Percentiles rank a stretch among this genome's conserved stretches.
Conservation (phyloP, 805 yeast species). For the Nematodospora valgi region DNA sequence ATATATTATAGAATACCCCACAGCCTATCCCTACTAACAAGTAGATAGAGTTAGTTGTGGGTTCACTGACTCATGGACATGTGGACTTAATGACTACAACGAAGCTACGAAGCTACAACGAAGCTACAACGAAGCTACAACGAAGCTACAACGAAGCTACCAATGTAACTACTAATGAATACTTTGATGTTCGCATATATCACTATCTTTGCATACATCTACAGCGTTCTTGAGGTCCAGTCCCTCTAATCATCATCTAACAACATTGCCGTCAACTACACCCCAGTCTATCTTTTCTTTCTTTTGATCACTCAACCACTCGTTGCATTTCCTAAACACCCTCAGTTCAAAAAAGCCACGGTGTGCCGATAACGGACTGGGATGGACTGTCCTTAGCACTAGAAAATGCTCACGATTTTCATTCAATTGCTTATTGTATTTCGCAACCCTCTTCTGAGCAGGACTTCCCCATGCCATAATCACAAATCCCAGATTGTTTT, state of each 20-base stretch:
- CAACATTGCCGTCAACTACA: slow-evolving; percentile 26
- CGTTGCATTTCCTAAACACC: slow-evolving; percentile 74
- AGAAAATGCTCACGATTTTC: slow-evolving; percentile 26
- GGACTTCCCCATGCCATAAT: slow-evolving; percentile 82
- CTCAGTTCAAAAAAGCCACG: slow-evolving; percentile 74
- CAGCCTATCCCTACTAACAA: too few species aligned
- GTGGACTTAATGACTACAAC: too few species aligned
- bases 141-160: too few species aligned
- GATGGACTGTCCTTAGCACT: slow-evolving; percentile 79
- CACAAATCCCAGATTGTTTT: slow-evolving; percentile 50
- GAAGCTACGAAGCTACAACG: too few species aligned
- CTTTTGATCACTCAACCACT: slow-evolving; percentile 60
- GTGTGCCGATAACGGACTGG: slow-evolving; percentile 90
- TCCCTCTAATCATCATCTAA: slow-evolving; percentile 11
- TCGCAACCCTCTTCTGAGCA: slow-evolving; percentile 59
- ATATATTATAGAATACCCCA: too few species aligned
- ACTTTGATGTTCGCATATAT: too few species aligned
- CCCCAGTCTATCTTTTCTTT: slow-evolving; percentile 65
- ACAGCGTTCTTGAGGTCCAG: too few species aligned
- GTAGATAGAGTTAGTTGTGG: too few species aligned
- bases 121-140: too few species aligned
- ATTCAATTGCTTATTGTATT: slow-evolving; percentile 20
- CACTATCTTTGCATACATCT: too few species aligned
- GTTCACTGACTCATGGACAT: too few species aligned
- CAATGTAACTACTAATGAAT: too few species aligned